Evolutionary conservation across 768 basidiomycete genomes (phyloP).

Genomic region (Cyathus striatus): DNA sequence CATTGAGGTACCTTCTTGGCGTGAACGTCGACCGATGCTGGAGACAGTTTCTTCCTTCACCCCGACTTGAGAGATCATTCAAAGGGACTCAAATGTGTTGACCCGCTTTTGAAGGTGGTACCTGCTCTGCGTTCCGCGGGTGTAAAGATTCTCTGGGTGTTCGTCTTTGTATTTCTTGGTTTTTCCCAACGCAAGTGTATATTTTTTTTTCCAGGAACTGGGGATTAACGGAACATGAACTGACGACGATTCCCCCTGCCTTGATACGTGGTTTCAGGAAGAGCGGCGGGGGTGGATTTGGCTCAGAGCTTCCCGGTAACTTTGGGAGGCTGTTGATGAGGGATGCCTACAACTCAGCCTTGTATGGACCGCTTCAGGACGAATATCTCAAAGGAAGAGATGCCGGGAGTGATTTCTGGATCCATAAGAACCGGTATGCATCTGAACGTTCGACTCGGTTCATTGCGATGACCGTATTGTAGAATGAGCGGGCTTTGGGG

Average conservation of each 20-base stretch:
- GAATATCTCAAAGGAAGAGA: constrained; percentile 47
- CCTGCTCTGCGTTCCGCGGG: constrained; percentile 43
- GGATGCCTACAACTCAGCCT: constrained; percentile 48
- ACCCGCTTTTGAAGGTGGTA: constrained; percentile 45
- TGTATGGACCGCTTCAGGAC: constrained; percentile 60
- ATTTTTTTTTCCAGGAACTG: constrained; percentile 45
- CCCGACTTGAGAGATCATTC: constrained; percentile 51
- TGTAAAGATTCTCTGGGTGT: constrained; percentile 65
- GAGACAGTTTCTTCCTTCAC: constrained; percentile 56
- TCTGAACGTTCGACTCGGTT: not conserved
- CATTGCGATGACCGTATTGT: no score
- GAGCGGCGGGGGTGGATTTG: constrained; percentile 44
- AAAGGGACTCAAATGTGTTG: constrained; percentile 52
- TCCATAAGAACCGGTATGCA: constrained; percentile 61
- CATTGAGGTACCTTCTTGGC: not conserved
- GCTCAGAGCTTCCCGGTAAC: constrained; percentile 43
- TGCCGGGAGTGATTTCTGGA: constrained; percentile 62
- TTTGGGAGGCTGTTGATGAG: constrained; percentile 60
- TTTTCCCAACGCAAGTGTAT: not conserved
- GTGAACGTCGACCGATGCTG: not conserved
- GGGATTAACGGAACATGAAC: constrained; percentile 64
- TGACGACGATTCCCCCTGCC: constrained; percentile 56
- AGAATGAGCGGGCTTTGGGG: constrained; percentile 70
- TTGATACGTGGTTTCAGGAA: constrained; percentile 51
- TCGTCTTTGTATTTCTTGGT: constrained; percentile 10